Conservation (phyloP, 495 filamentous ascomycete genomes). For the Haplographium delicatum region DNA sequence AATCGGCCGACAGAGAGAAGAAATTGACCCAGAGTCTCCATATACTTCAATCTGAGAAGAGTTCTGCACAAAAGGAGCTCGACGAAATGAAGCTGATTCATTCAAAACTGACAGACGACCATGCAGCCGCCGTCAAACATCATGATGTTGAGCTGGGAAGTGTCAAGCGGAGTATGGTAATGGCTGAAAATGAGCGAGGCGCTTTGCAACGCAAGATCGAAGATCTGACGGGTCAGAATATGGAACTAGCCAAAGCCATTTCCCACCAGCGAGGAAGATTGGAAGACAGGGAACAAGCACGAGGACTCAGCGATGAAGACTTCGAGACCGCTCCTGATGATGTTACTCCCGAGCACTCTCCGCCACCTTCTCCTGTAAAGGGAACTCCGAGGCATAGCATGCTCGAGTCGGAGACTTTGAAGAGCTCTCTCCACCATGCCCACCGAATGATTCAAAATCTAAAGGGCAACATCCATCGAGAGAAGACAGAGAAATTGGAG, state of each 20-base stretch:
- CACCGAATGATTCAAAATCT: constrained; percentile 94
- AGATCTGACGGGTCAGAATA: constrained; percentile 79
- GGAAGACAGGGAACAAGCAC: constrained; percentile 54
- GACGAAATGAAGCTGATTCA: constrained; percentile 80
- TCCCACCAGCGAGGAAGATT: constrained; percentile 64
- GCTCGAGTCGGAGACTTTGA: constrained; percentile 89
- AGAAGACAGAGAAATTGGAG: constrained; percentile 97
- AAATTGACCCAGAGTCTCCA: constrained; percentile 69
- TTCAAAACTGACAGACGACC: constrained; percentile 75
- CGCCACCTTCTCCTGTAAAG: constrained; percentile 85
- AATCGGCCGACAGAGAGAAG: constrained; percentile 71
- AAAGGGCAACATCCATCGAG: constrained; percentile 88
- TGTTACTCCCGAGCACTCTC: constrained; percentile 81
- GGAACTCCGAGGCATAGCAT: constrained; percentile 82
- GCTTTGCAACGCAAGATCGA: constrained; percentile 75
- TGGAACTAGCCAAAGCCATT: constrained; percentile 77
- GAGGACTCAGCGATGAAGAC: constrained; percentile 54
- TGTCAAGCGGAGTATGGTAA: constrained; percentile 66
- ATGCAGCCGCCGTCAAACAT: constrained; percentile 66
- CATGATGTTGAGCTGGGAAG: constrained; percentile 82
- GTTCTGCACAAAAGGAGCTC: constrained; percentile 67
- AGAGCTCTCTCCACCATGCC: constrained; percentile 88
- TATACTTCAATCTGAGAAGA: constrained; percentile 68
- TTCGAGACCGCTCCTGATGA: constrained; percentile 61
- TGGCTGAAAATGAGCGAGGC: constrained; percentile 67